These are phyloP conservation scores for Huiozyma naganishii DNA, from an alignment of 805 yeast genomes.

Conservation along the genomic window DNA sequence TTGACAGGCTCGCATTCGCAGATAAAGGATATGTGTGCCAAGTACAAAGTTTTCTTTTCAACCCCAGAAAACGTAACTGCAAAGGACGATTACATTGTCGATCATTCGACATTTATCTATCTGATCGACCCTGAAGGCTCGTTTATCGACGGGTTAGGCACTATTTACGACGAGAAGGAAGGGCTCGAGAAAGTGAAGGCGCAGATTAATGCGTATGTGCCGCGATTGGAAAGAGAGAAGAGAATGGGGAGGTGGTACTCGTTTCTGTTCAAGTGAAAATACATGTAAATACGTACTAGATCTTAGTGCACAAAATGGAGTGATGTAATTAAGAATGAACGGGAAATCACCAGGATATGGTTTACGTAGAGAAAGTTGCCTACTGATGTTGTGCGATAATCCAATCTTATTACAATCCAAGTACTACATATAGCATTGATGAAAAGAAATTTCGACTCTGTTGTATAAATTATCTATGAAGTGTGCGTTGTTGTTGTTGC, in stretches of 20 bases:
- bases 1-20: conserved; percentile 85
- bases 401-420: no score
- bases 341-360: no score
- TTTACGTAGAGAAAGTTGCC: no score
- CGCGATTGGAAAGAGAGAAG: conserved; percentile 57
- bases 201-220: conserved; percentile 69
- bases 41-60: conserved; percentile 89
- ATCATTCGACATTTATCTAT: conserved; percentile 92
- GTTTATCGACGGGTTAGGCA: conserved; percentile 88
- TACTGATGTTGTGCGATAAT: no score
- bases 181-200: conserved; percentile 68
- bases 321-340: background rate
- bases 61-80: conserved; percentile 89
- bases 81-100: conserved; percentile 91
- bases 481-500: no score
- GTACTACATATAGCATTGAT: no score
- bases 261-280: conserved; percentile 19
- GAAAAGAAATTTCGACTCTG: no score
- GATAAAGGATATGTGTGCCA: conserved; percentile 73
- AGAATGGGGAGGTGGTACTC: conserved; percentile 50
- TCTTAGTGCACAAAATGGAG: background rate
- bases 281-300: background rate
- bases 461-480: no score
- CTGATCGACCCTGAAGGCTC: conserved; percentile 96
- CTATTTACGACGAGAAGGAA: conserved; percentile 69